Evolutionary conservation across 306 rosid species (phyloP), one percentile per base, ranked within the genome.

Genomic region (Quercus robur): DNA sequence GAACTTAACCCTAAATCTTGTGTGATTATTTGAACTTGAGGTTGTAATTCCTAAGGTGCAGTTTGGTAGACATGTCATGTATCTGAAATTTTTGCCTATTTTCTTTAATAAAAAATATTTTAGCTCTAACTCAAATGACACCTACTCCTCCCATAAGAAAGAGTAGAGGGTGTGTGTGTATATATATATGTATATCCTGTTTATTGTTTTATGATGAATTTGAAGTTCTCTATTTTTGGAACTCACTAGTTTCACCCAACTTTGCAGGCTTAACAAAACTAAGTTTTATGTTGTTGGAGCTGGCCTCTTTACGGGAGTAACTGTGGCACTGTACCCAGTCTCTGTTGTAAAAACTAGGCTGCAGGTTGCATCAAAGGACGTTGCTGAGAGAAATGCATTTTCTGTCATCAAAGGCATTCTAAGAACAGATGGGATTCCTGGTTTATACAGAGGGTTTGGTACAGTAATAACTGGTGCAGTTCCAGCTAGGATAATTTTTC

Each of bases 331-430:
- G 75, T 91, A 94, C 84, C 98, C 98, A 5, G 89, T 92, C 56
- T 91, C 97, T 69, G 92, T 94, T 70, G 92, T 94, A 79, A 94
- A 94, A 84, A 92, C 97, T 54, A 88, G 98, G 81, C 77, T 94
- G 78, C 98, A 94, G 81, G 95, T 94, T 81, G 97, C 97, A 74
- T 81, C 94, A 9, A 94, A 74, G 85, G 94, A 92, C 30, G 74
- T 93, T 49, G 68, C 79, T 35, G 98, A 94, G 82, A 91, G 84
- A 75, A 91, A 74, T 86, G 97, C 93, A 25, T 81, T 82, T 17
- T 90, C 98, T 73, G 94, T 92, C 8, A 51, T 87, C 35, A 93
- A 81, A 73, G 97, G 97, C 59, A 81, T 94, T 51, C 89, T 90
- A 46, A 92, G 75, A 86, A 84, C 90, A 13, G 97, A 94, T 75